A percentile compares a stretch with the other conserved stretches of the same genome.
These are phyloP conservation scores for Picochlorum sp. DNA, from an alignment of 139 green algal genomes.

Conservation along the genomic window DNA sequence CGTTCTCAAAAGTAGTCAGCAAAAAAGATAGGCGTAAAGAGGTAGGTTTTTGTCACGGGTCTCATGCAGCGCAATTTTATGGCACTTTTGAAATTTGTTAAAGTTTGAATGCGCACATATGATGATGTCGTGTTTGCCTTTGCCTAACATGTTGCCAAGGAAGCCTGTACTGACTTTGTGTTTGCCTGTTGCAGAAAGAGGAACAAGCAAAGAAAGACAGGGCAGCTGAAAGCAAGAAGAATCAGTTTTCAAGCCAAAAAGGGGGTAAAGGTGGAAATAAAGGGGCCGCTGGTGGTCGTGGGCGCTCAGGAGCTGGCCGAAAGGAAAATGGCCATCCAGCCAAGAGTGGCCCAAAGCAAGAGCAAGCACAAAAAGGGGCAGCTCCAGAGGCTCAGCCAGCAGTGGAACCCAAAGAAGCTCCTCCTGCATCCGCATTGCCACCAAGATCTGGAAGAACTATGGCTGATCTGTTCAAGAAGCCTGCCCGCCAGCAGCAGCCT, in stretches of 20 bases:
- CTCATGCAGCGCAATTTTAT: too few relatives aligned
- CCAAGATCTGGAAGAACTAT: slow-evolving; percentile 9
- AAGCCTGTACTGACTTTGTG: not conserved
- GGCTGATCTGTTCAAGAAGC: slow-evolving; percentile 29
- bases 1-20: slow-evolving; percentile 23
- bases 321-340: slow-evolving; percentile 4
- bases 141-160: not conserved
- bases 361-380: not conserved
- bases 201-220: not conserved
- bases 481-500: slow-evolving; percentile 3
- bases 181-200: not conserved
- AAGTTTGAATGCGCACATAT: too few relatives aligned
- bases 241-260: not conserved
- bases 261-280: not conserved
- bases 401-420: not conserved
- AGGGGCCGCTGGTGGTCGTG: not conserved
- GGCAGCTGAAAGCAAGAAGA: not conserved
- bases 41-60: slow-evolving; percentile 13
- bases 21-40: slow-evolving; percentile 29
- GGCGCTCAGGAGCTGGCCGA: not conserved
- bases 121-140: too few relatives aligned
- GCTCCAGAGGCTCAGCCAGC: slow-evolving; percentile 10
- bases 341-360: slow-evolving; percentile 1
- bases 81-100: too few relatives aligned
- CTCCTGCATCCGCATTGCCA: not conserved